phyloP scores from a whole-genome alignment of 768 basidiomycete species.

The Agaricus blazei region DNA sequence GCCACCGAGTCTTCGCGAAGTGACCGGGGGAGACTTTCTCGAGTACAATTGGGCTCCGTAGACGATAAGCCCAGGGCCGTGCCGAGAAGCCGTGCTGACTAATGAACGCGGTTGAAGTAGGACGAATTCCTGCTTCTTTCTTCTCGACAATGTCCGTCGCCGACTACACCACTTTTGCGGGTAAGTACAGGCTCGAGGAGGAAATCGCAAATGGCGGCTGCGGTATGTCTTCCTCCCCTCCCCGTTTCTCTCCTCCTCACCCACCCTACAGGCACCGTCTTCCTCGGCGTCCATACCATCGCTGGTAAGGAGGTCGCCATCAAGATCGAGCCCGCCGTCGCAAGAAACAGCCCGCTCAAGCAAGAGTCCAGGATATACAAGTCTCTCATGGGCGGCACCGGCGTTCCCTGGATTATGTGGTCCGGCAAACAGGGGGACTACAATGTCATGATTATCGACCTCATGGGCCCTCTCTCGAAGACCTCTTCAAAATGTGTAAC shows the following conservation, averaged over 20 bases:
- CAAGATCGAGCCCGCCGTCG: constrained; percentile 66
- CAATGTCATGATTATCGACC: constrained; percentile 97
- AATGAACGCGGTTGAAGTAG: constrained; percentile 12
- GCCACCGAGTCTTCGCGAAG: no score
- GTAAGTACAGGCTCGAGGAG: constrained; percentile 74
- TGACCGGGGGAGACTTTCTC: no score
- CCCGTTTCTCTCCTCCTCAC: neutral
- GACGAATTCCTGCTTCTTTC: neutral
- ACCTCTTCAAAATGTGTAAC: constrained; percentile 86
- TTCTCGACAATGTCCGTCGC: neutral
- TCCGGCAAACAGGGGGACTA: constrained; percentile 89
- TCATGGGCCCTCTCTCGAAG: constrained; percentile 85
- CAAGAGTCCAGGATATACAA: constrained; percentile 93
- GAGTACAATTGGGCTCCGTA: no score
- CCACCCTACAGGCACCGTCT: constrained; percentile 60
- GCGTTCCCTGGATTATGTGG: constrained; percentile 91
- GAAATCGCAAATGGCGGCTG: constrained; percentile 81
- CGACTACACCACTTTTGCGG: constrained; percentile 47
- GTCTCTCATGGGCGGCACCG: constrained; percentile 81
- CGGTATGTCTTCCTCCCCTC: constrained; percentile 34
- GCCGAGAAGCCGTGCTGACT: constrained; percentile 9
- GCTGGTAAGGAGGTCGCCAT: constrained; percentile 84
- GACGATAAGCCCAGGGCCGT: no score
- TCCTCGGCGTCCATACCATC: constrained; percentile 72
- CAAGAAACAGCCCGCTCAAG: constrained; percentile 64